Evolutionary conservation across 2,329 filamentous ascomycete genomes (phyloP), one percentile per base, ranked within the genome.

Genomic region (Claviceps quebecensis): DNA sequence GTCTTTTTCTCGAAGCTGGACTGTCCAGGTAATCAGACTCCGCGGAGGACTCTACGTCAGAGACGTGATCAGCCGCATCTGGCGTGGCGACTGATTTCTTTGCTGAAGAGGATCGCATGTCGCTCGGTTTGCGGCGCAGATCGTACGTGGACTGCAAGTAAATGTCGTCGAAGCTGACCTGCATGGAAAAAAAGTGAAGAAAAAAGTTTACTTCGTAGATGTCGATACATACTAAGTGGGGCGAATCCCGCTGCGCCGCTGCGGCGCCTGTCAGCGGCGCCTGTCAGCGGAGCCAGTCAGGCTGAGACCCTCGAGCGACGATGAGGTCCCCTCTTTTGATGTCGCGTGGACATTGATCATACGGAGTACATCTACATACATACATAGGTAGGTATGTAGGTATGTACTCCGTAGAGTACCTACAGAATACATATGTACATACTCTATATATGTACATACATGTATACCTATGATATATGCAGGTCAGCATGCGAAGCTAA

Each of bases 1-100:
- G 70, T 54, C 71, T 66, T 62, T 75, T 75, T 56, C 72, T 69
- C 39, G 72, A 66, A 47, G 63, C 61, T 44, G 60, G 58, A 57
- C 65, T 71, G 63, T 74, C 70, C 43, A 78, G 69, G 53, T 68
- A 71, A 56, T 78, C 75, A 38, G 76, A 78, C 58, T 72, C 69
- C 48, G 19, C 5, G 17, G 65, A 66, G 19, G 57, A 62, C 4
- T 36, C 62, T 59, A 55, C 58, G 54, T 56, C 61, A 55, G 55
- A 49, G 9, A 22, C 5, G 26, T 37, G 3, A 44, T 44, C 41
- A 2, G 37, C 48, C 13, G 7, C 11, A 7, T 47, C 44, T 9
- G 29, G n/a, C 14, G 14, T 44, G n/a, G 47, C 16, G 9, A 29
- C 9, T 16, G 22, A 13, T 4, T 29, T 38, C n/a, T 34, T 23